Evolutionary conservation across 2,329 filamentous ascomycete species (phyloP), one percentile per base, ranked within the genome.

Genomic region (Ciborinia camelliae): DNA sequence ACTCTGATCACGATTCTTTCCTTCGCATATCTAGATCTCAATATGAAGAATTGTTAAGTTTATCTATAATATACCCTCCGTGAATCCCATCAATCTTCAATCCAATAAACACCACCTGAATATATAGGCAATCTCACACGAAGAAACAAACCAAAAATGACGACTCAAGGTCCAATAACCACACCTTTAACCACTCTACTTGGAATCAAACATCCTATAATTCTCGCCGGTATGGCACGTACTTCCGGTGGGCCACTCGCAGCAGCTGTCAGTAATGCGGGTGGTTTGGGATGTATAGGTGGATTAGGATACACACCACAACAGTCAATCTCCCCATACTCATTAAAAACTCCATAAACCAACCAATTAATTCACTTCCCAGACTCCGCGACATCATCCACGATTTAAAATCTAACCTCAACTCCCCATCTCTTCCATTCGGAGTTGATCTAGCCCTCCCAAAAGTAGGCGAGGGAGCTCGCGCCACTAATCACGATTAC

Each of bases 401-500:
- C 69, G 92, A 97, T 76, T 86, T 97, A 73, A 97, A 97, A 80
- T 81, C 86, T 15, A 82, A 89, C 69, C 85, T 97, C 1, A 73
- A 73, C 6, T 80, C 82, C 60, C 87, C 89, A 0, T 81, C 83
- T 52, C 83, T 96, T 5, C 91, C 93, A 0, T 97, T 97, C 76
- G 94, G 93, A 70, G 86, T 97, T 39, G 94, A 98, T 76, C 87
- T 98, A 1, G 93, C 93, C 0, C 84, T 98, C 15, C 93, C 94
- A 0, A 92, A 97, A 79, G 82, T 97, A 63, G 94, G 94, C 64
- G 92, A 90, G 48, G 82, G 79, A 41, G 94, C 94, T 8, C 86
- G 94, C 69, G 90, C 90, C 77, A 97, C 94, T 4, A 98, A 97
- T 79, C 91, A 97, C 78, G 94, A 97, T 77, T 98, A 98, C 81